Base-by-base conservation (phyloP, 495 filamentous ascomycete species). In the Podospora fimiseda region DNA sequence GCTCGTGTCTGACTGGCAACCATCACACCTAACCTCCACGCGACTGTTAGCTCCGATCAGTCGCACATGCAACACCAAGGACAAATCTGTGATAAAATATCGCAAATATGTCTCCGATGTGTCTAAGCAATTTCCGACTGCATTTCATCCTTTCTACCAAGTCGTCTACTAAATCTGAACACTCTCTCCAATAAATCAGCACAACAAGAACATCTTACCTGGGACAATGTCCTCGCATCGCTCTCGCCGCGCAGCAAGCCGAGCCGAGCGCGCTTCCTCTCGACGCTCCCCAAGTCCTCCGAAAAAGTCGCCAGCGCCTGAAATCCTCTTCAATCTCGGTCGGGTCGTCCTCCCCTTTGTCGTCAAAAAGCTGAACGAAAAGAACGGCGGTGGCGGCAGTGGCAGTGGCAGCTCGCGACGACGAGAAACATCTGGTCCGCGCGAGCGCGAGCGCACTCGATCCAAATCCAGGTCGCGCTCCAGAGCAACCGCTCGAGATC, bases 301-400 rank as follows among this genome's bases (percentile, higher is more conserved):
- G 1, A 24, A 40, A 41, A 41, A 15, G 2, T 41, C 56, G 7
- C 16, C 37, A 14, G 45, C 23, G 24, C 57, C 60, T 14, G 60
- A 63, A 27, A 49, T 63, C 33, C 42, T 63, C 11, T 58, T 55
- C 9, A 55, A 59, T 13, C 48, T 66, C 16, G 58, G 58, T 49
- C 58, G 58, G 15, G 60, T 59, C 3, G 60, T 50, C n/a, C 58
- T 66, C 1, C 45, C 61, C 2, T 66, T 57, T 51, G 49, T 55
- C 2, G 53, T 66, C 16, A 56, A 45, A n/a, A 54, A 53, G 19
- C 51, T 66, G 5, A 52, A 52, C 22, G 16, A 40, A 15, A 37
- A 42, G 21, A 36, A 40, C 22, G 43, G 14, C 40, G 44, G 49
- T 2, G 44, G 45, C 21, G 38, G 22, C 20, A 46, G 27, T 49